phyloP scores from a whole-genome alignment of 2,329 filamentous ascomycete species.

The Sclerotinia sclerotiorum region DNA sequence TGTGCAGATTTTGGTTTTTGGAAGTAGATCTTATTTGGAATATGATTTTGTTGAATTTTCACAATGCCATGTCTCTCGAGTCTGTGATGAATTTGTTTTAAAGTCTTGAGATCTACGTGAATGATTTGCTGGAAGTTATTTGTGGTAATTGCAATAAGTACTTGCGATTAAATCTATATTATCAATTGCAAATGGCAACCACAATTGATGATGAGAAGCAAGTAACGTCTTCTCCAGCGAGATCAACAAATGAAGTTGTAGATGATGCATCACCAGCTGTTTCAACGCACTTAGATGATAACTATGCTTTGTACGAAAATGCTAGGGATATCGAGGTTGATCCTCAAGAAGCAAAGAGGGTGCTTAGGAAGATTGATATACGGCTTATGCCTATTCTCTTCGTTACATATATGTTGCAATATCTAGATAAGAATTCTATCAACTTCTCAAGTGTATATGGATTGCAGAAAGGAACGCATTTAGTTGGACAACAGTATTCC shows the following conservation, averaged over 20 bases:
- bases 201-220: slow-evolving; percentile 29
- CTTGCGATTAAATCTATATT: not conserved
- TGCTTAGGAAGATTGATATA: slow-evolving; percentile 57
- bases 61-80: not conserved
- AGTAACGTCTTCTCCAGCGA: slow-evolving; percentile 15
- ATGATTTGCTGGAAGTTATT: not conserved
- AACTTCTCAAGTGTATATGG: slow-evolving; percentile 54
- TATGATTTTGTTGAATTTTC: not conserved
- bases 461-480: slow-evolving; percentile 48
- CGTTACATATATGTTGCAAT: slow-evolving; percentile 58
- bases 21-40: not conserved
- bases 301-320: slow-evolving; percentile 43
- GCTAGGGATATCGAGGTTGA: slow-evolving; percentile 36
- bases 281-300: slow-evolving; percentile 41
- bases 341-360: slow-evolving; percentile 39
- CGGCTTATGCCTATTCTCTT: slow-evolving; percentile 57
- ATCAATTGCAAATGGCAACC: slow-evolving; percentile 15
- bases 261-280: slow-evolving; percentile 22
- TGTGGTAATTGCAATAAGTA: not conserved
- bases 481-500: slow-evolving; percentile 51
- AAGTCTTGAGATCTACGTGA: not conserved
- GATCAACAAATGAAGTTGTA: slow-evolving; percentile 17
- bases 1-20: not conserved
- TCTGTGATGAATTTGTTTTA: not conserved
- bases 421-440: slow-evolving; percentile 59